phyloP scores from a whole-genome alignment of 129 eudicot species.

The Escallonia rubra region DNA sequence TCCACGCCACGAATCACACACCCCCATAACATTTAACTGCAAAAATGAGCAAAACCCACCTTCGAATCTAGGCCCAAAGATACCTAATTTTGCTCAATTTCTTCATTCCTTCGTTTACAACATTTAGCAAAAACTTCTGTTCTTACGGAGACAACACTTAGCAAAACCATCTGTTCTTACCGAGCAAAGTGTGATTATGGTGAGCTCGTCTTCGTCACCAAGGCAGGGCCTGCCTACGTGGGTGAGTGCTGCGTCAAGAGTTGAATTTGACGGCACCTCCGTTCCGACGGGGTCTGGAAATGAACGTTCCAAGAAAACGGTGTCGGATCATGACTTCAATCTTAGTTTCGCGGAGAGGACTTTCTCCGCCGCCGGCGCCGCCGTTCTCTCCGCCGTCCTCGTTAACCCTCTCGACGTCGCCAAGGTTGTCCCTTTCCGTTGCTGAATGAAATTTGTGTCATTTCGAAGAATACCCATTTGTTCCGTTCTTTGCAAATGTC shows the following conservation, averaged over 20 bases:
- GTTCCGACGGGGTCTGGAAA: not conserved
- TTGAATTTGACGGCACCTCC: constrained; percentile 27
- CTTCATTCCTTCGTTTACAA: too few species aligned
- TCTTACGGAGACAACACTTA: too few species aligned
- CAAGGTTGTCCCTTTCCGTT: constrained; percentile 40
- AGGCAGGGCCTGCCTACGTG: constrained; percentile 29
- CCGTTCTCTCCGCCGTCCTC: constrained; percentile 72
- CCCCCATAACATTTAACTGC: not conserved
- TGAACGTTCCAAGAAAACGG: not conserved
- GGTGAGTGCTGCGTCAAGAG: constrained; percentile 20
- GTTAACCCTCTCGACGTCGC: constrained; percentile 96
- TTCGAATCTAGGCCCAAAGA: too few species aligned
- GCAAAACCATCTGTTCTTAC: too few species aligned
- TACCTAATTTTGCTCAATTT: too few species aligned
- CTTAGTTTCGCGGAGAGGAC: constrained; percentile 61
- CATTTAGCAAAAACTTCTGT: too few species aligned
- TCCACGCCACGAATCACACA: constrained; percentile 49
- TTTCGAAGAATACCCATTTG: not conserved
- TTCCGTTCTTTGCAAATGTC: not conserved
- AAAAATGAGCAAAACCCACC: too few species aligned
- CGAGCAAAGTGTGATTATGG: constrained; percentile 11
- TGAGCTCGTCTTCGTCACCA: constrained; percentile 12
- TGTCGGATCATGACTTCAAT: constrained; percentile 23
- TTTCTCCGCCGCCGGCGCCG: constrained; percentile 83
- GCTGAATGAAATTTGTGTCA: not conserved